Base-by-base conservation (phyloP, 1,284 basidiomycete genomes). In the Heterobasidion annosum region DNA sequence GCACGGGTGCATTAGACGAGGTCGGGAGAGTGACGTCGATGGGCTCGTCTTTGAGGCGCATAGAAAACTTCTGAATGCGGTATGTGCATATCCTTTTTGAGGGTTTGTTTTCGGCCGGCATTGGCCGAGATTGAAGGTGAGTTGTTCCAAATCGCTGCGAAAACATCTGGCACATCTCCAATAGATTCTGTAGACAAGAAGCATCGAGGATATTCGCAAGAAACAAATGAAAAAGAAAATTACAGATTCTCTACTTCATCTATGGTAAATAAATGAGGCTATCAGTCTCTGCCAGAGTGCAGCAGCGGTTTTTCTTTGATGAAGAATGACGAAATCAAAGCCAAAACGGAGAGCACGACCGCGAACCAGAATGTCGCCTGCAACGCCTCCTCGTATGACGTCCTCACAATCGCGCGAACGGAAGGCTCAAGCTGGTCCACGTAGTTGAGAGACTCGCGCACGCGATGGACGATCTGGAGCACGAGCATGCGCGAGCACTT, bases 321-420 rank as follows among this genome's bases (percentile, higher is more conserved):
- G 54, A 78, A 82, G 7, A 75, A 54, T 3, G 77, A 73, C 1
- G 73, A 67, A 7, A 79, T 32, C 5, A 77, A 59, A 0, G 74
- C 70, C 37, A 67, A 66, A 5, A 61, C 65, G 1, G 73, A 71
- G 62, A 78, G 64, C 3, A 56, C 61, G 8, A 74, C 68, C 0
- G 72, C 70, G 60, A 81, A 79, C 62, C 68, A 71, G 59, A 82
- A 73, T 3, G 76, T 70, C 18, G 65, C 68, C 51, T 74, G 73
- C n/a, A 81, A 64, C 1, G 78, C 78, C 43, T 73, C 67, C 37
- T 68, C 72, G 60, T 83, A 83, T 8, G 78, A 74, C n/a, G 59
- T 58, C 25, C 70, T 67, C 19, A 81, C 77, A 34, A 72, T 68
- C 1, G 54, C 57, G 34, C 67, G 67, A 1, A 70, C 73, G 0